Conservation (phyloP, 305 asterid genomes). For the Ajuga reptans region DNA sequence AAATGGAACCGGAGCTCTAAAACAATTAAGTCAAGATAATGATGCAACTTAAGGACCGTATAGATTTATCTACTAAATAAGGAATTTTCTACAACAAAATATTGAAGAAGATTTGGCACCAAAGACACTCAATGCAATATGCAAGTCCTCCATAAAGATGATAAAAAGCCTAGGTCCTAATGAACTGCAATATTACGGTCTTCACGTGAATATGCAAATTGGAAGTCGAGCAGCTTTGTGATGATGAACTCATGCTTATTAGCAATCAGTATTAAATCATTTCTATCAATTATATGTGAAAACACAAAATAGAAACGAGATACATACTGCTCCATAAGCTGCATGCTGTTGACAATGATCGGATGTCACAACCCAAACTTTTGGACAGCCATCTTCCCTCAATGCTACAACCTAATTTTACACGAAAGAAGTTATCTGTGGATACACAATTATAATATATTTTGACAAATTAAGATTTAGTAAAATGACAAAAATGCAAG, state of each 20-base stretch:
- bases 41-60: not conserved
- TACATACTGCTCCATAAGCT: conserved; percentile 83
- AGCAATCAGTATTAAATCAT: not conserved
- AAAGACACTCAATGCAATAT: not conserved
- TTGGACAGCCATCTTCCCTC: conserved; percentile 91
- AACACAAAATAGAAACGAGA: not conserved
- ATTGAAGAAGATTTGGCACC: not conserved
- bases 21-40: not conserved
- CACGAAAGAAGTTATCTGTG: conserved; percentile 6
- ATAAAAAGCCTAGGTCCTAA: not conserved
- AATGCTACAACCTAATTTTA: conserved; percentile 64
- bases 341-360: conserved; percentile 79
- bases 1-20: not conserved
- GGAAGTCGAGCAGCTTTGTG: not conserved
- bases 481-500: not conserved
- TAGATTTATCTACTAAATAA: not conserved
- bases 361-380: conserved; percentile 94
- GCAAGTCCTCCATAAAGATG: not conserved
- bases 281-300: not conserved
- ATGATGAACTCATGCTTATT: not conserved
- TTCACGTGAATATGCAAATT: not conserved
- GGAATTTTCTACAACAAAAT: not conserved
- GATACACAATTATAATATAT: not conserved
- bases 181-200: not conserved
- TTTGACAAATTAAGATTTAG: not conserved